phyloP scores from a whole-genome alignment of 352 stramenopile species.

The Pythium sukuiense region DNA sequence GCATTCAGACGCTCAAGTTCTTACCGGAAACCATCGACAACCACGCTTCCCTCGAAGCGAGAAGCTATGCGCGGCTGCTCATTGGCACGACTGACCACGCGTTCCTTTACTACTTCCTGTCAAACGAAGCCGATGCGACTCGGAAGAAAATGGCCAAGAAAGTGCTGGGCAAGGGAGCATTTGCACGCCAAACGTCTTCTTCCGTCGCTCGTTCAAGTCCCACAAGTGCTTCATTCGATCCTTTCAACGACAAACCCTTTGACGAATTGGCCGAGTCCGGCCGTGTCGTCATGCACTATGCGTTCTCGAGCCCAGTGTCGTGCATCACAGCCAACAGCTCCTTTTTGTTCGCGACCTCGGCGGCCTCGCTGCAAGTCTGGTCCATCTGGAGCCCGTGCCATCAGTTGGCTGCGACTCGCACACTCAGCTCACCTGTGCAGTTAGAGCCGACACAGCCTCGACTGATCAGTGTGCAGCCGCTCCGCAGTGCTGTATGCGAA shows the following conservation, averaged over 20 bases:
- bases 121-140: constrained; percentile 62
- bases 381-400: constrained; percentile 88
- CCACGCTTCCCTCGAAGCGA: constrained; percentile 64
- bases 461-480: constrained; percentile 53
- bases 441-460: constrained; percentile 74
- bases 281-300: constrained; percentile 86
- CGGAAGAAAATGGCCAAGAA: constrained; percentile 82
- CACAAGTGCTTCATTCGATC: constrained; percentile 27
- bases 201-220: constrained; percentile 43
- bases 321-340: constrained; percentile 82
- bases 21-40: constrained; percentile 85
- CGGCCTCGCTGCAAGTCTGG: constrained; percentile 75
- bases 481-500: constrained; percentile 24
- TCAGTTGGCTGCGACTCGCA: constrained; percentile 67
- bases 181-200: constrained; percentile 28
- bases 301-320: constrained; percentile 59
- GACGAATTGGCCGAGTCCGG: constrained; percentile 39
- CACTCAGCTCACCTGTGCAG: constrained; percentile 51
- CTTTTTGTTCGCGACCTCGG: constrained; percentile 79
- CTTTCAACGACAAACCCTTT: constrained; percentile 38
- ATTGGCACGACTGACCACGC: constrained; percentile 61
- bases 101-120: constrained; percentile 86
- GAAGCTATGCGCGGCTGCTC: constrained; percentile 76
- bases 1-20: constrained; percentile 67
- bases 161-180: constrained; percentile 57